phyloP scores from a whole-genome alignment of 352 stramenopile species.

The Phytophthora agathidicida region DNA sequence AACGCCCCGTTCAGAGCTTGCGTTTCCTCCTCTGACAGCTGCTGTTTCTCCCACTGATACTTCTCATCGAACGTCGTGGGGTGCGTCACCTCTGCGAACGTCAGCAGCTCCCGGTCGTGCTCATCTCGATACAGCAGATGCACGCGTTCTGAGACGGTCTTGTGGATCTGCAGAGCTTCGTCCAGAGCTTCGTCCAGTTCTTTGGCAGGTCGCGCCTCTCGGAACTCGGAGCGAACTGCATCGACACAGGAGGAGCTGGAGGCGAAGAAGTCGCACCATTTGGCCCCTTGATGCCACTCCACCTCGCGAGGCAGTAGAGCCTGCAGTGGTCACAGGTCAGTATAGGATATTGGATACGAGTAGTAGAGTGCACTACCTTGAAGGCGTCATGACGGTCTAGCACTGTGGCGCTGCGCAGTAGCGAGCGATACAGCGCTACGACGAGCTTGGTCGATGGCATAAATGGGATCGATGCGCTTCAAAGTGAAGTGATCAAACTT shows the following conservation, averaged over 20 bases:
- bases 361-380: too few relatives aligned
- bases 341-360: too few relatives aligned
- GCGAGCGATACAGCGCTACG: constrained; percentile 72
- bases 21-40: constrained; percentile 18
- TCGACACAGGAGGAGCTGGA: constrained; percentile 57
- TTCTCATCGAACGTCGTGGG: constrained; percentile 55
- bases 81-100: constrained; percentile 33
- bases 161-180: constrained; percentile 70
- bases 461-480: too few relatives aligned
- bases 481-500: constrained; percentile 18
- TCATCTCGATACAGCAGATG: constrained; percentile 65
- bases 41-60: constrained; percentile 50
- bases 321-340: constrained; percentile 25
- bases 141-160: constrained; percentile 65
- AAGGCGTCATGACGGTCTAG: constrained; percentile 63
- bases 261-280: constrained; percentile 69
- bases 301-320: constrained; percentile 69
- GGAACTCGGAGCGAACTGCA: constrained; percentile 62
- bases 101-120: constrained; percentile 46
- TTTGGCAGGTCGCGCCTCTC: constrained; percentile 3
- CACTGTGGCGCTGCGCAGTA: constrained; percentile 69
- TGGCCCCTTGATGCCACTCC: constrained; percentile 51
- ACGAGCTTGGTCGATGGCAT: constrained; percentile 63
- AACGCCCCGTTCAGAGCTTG: constrained; percentile 52
- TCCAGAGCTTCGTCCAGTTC: constrained; percentile 54